These are phyloP conservation scores for Chlorella sorokiniana DNA, from an alignment of 139 green algal genomes.

Conservation along the genomic window DNA sequence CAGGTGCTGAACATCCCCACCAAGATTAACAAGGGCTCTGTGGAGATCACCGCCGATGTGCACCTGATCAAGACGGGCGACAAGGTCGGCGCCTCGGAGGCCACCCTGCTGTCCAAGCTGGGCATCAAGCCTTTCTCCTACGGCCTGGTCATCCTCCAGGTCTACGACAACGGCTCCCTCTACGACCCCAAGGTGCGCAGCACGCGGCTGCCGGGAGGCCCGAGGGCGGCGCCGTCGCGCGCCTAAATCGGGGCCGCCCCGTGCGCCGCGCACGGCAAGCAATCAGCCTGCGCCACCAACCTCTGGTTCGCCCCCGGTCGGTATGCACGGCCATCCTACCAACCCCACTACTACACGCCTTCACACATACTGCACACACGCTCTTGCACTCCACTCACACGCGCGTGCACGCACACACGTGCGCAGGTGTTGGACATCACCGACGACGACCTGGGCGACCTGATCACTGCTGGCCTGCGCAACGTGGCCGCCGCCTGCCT, in stretches of 20 bases:
- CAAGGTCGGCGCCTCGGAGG: slow-evolving; percentile 94
- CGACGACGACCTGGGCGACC: slow-evolving; percentile 84
- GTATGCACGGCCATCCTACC: no score
- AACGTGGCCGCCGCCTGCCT: slow-evolving; percentile 91
- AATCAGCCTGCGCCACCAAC: background rate
- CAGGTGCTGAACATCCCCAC: slow-evolving; percentile 98
- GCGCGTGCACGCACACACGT: no score
- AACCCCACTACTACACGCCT: no score
- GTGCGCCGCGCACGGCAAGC: no score
- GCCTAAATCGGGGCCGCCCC: no score
- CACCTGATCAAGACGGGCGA: slow-evolving; percentile 87
- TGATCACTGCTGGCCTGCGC: slow-evolving; percentile 71
- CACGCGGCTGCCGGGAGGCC: background rate
- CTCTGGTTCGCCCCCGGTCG: no score
- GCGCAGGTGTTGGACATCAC: slow-evolving; percentile 91
- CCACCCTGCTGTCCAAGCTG: slow-evolving; percentile 98
- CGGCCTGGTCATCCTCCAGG: slow-evolving; percentile 77
- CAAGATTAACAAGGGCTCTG: slow-evolving; percentile 98
- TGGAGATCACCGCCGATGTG: slow-evolving; percentile 95
- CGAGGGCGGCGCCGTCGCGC: background rate
- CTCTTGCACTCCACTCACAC: no score
- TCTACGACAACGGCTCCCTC: slow-evolving; percentile 88
- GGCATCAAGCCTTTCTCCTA: slow-evolving; percentile 99
- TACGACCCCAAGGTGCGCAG: slow-evolving; percentile 71
- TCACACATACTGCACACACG: no score